Evolutionary conservation across 2,329 filamentous ascomycete species (phyloP).

Genomic region (Aspergillus amoenus): DNA sequence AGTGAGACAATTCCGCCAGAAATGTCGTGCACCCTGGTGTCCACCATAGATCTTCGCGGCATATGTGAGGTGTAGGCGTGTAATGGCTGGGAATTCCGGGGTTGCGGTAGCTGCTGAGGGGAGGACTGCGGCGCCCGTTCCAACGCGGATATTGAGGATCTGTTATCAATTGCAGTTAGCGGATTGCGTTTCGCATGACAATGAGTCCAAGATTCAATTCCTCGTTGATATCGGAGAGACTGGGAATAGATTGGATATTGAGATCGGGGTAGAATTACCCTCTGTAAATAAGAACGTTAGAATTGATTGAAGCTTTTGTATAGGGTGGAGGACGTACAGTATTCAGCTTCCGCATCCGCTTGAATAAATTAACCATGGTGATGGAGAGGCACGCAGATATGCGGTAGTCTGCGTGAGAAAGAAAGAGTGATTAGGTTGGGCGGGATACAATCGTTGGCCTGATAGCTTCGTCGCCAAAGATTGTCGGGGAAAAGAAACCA

Average conservation of each 20-base stretch:
- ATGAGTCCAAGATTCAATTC: neutral
- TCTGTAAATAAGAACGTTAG: slow-evolving; percentile 3
- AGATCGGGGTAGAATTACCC: neutral
- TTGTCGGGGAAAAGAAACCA: slow-evolving; percentile 23
- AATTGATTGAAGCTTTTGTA: neutral
- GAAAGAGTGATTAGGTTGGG: neutral
- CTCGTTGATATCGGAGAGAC: neutral
- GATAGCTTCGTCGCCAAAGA: neutral
- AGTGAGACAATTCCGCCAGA: slow-evolving; percentile 81
- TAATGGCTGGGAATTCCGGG: slow-evolving; percentile 39
- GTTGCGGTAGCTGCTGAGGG: slow-evolving; percentile 47
- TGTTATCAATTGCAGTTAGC: slow-evolving; percentile 36
- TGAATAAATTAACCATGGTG: slow-evolving; percentile 50
- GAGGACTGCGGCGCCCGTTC: slow-evolving; percentile 78
- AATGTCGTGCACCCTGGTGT: slow-evolving; percentile 64
- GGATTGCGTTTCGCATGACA: neutral
- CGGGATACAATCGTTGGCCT: neutral
- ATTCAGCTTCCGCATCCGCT: slow-evolving; percentile 73
- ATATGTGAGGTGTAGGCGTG: slow-evolving; percentile 46
- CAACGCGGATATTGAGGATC: slow-evolving; percentile 74
- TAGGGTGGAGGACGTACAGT: slow-evolving; percentile 50
- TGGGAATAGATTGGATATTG: neutral
- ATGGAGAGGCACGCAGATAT: slow-evolving; percentile 6
- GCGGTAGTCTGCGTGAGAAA: neutral
- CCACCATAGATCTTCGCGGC: slow-evolving; percentile 43